These are phyloP conservation scores for Penicillium decumbens DNA, from an alignment of 2,329 filamentous ascomycete genomes.

Conservation along the genomic window DNA sequence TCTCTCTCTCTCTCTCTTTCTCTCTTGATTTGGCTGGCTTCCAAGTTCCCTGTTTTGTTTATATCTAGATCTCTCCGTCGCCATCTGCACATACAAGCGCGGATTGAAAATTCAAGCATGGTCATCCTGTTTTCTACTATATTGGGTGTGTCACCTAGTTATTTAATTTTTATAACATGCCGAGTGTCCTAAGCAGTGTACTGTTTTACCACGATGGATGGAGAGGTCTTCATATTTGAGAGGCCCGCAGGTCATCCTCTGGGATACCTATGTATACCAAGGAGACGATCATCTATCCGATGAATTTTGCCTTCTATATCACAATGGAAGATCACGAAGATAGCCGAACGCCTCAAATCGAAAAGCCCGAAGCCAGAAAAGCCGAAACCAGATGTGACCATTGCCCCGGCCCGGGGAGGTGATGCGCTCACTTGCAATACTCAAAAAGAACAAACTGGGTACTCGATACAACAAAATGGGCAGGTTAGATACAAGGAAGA, in stretches of 20 bases:
- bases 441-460: conserved; percentile 28
- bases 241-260: background rate
- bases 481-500: conserved; percentile 18
- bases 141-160: background rate
- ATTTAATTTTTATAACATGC: background rate
- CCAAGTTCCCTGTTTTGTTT: conserved; percentile 10
- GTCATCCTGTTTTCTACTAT: background rate
- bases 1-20: conserved; percentile 10
- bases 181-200: background rate
- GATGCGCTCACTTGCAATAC: conserved; percentile 29
- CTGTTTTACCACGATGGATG: background rate
- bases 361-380: conserved; percentile 14
- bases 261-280: background rate
- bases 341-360: conserved; percentile 27
- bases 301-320: conserved; percentile 27
- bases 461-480: conserved; percentile 26
- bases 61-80: conserved; percentile 20
- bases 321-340: conserved; percentile 21
- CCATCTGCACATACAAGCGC: conserved; percentile 25
- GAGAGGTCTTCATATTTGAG: background rate
- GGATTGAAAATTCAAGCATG: background rate
- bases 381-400: conserved; percentile 19
- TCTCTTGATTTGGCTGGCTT: conserved; percentile 11
- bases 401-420: conserved; percentile 15
- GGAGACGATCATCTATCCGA: conserved; percentile 7